phyloP scores from a whole-genome alignment of 345 rosid species.

The Microcos paniculata region DNA sequence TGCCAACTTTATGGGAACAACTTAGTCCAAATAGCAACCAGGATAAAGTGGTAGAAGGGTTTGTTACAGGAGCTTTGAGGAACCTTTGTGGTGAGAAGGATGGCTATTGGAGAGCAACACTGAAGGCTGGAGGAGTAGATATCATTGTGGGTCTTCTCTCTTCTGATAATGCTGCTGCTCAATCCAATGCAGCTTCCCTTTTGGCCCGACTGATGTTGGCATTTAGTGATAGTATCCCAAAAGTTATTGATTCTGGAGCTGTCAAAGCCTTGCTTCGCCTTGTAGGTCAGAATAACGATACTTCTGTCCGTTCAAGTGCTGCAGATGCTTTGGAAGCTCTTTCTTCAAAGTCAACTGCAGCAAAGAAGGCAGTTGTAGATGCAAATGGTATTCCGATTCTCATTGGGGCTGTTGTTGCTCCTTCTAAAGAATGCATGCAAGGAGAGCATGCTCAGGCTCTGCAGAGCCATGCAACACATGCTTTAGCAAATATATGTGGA shows the following conservation, averaged over 20 bases:
- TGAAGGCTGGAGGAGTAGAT: slow-evolving; percentile 74
- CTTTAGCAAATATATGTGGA: slow-evolving; percentile 76
- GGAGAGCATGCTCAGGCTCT: slow-evolving; percentile 58
- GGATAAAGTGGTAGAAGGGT: slow-evolving; percentile 78
- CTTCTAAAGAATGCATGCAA: slow-evolving; percentile 76
- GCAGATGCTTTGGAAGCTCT: slow-evolving; percentile 85
- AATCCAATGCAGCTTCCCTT: slow-evolving; percentile 87
- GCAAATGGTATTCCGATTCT: slow-evolving; percentile 65
- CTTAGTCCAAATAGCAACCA: slow-evolving; percentile 57
- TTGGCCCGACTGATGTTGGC: slow-evolving; percentile 73
- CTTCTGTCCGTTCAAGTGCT: slow-evolving; percentile 67
- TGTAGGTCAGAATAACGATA: slow-evolving; percentile 50
- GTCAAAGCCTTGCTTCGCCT: slow-evolving; percentile 66
- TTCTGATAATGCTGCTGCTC: slow-evolving; percentile 72
- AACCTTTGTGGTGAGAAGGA: slow-evolving; percentile 82
- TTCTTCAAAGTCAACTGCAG: slow-evolving; percentile 60
- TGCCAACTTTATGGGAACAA: slow-evolving; percentile 78
- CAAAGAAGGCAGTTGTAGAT: slow-evolving; percentile 59
- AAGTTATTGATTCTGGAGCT: slow-evolving; percentile 72
- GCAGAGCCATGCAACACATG: slow-evolving; percentile 65
- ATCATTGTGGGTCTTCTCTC: slow-evolving; percentile 68
- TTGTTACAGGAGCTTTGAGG: slow-evolving; percentile 81
- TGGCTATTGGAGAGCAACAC: slow-evolving; percentile 66
- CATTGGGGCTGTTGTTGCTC: slow-evolving; percentile 76
- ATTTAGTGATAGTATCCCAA: slow-evolving; percentile 58